phyloP scores from a whole-genome alignment of 768 basidiomycete genomes.

The Xerocomus potaroensis region DNA sequence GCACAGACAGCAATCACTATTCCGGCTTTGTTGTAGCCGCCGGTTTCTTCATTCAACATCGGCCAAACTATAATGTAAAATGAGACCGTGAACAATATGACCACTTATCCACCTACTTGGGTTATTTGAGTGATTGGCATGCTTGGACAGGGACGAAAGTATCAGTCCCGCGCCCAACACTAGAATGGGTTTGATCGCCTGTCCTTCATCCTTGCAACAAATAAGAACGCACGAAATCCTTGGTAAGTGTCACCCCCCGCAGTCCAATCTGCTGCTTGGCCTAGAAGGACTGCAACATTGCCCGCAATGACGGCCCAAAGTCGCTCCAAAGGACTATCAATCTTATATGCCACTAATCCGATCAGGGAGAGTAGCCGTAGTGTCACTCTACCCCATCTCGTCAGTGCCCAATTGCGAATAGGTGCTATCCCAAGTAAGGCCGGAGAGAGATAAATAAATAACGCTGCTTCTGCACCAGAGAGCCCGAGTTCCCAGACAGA shows the following conservation, averaged over 20 bases:
- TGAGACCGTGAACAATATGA: slow-evolving; percentile 1
- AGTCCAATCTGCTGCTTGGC: slow-evolving; percentile 53
- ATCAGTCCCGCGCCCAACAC: slow-evolving; percentile 66
- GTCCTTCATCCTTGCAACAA: neutral
- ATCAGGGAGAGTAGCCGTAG: slow-evolving; percentile 48
- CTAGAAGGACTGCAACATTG: slow-evolving; percentile 45
- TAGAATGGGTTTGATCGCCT: slow-evolving; percentile 23
- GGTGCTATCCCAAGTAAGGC: slow-evolving; percentile 48
- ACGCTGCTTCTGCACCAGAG: slow-evolving; percentile 74
- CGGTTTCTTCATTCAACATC: slow-evolving; percentile 59
- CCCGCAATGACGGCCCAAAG: slow-evolving; percentile 55
- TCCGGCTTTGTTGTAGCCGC: slow-evolving; percentile 68
- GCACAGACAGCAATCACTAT: slow-evolving; percentile 55
- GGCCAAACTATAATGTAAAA: slow-evolving; percentile 60
- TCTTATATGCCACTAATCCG: slow-evolving; percentile 50
- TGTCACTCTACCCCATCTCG: slow-evolving; percentile 44
- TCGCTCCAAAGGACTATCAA: slow-evolving; percentile 49
- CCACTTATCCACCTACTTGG: slow-evolving; percentile 43
- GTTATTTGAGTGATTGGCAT: slow-evolving; percentile 76
- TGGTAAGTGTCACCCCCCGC: slow-evolving; percentile 42
- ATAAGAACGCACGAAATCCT: slow-evolving; percentile 39
- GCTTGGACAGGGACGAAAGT: slow-evolving; percentile 65
- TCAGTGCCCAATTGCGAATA: slow-evolving; percentile 42
- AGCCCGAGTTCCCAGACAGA: slow-evolving; percentile 88
- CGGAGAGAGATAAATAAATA: slow-evolving; percentile 70